A percentile compares a stretch with the other conserved stretches of the same genome.
Conservation (phyloP, 345 rosid genomes). For the Dipteronia dyeriana region DNA sequence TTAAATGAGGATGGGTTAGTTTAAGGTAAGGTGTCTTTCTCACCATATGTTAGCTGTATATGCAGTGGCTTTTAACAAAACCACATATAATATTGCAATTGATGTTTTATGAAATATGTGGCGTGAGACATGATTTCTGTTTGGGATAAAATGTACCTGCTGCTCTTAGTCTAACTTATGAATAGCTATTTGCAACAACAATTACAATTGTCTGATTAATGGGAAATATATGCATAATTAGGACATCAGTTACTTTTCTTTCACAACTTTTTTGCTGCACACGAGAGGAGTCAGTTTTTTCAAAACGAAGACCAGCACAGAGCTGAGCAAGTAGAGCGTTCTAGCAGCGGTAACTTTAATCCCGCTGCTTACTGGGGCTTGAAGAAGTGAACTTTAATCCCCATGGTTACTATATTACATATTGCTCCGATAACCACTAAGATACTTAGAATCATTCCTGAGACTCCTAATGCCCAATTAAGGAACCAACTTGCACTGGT, state of each 20-base stretch:
- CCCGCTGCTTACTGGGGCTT: constrained; percentile 32
- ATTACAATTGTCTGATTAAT: not conserved
- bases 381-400: constrained; percentile 54
- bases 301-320: too few species aligned
- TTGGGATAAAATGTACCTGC: not conserved
- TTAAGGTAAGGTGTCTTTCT: constrained; percentile 14
- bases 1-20: constrained; percentile 11
- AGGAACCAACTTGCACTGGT: constrained; percentile 37
- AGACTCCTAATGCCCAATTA: constrained; percentile 40
- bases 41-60: constrained; percentile 10
- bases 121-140: constrained; percentile 10
- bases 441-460: constrained; percentile 47
- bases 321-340: not conserved
- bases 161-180: not conserved
- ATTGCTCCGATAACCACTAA: constrained; percentile 41
- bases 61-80: constrained; percentile 3
- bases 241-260: not conserved
- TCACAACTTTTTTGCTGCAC: not conserved
- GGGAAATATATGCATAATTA: not conserved
- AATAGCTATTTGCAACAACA: not conserved
- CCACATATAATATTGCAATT: constrained; percentile 6
- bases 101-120: constrained; percentile 13
- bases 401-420: constrained; percentile 48
- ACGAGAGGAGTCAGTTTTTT: not conserved
- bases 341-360: not conserved